phyloP scores from a whole-genome alignment of 768 basidiomycete species.

The Lactarius deliciosus region DNA sequence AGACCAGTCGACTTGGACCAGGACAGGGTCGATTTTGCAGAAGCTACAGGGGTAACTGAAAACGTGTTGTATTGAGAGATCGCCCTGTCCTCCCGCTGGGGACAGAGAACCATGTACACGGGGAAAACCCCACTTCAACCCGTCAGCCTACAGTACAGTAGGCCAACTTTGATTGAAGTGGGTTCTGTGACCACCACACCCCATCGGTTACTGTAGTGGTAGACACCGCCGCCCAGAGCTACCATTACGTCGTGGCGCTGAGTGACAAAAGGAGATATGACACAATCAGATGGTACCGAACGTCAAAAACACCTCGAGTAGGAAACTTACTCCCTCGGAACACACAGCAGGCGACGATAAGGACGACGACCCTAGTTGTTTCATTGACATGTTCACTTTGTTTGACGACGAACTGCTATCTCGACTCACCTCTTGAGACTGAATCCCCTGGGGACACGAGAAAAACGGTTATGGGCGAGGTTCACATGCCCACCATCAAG shows the following conservation, averaged over 20 bases:
- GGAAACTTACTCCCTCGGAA: background rate
- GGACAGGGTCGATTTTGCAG: background rate
- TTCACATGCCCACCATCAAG: background rate
- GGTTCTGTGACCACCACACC: background rate
- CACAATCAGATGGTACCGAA: background rate
- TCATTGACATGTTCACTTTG: background rate
- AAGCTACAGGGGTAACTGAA: background rate
- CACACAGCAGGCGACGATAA: background rate
- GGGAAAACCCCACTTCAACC: background rate
- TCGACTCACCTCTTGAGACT: background rate
- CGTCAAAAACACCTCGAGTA: slow-evolving; percentile 1
- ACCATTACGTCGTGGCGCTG: background rate
- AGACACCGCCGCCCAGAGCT: background rate
- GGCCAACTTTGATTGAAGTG: background rate
- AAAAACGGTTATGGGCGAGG: background rate
- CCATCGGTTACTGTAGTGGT: background rate
- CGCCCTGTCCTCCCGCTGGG: background rate
- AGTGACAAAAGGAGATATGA: background rate
- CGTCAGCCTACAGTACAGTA: background rate
- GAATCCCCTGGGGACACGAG: background rate
- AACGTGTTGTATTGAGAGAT: background rate
- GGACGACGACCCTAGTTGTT: background rate
- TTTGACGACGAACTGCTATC: background rate
- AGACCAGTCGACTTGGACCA: background rate
- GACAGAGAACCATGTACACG: background rate